phyloP scores from a whole-genome alignment of 2,329 filamentous ascomycete species.

The Chaetomium sp. region DNA sequence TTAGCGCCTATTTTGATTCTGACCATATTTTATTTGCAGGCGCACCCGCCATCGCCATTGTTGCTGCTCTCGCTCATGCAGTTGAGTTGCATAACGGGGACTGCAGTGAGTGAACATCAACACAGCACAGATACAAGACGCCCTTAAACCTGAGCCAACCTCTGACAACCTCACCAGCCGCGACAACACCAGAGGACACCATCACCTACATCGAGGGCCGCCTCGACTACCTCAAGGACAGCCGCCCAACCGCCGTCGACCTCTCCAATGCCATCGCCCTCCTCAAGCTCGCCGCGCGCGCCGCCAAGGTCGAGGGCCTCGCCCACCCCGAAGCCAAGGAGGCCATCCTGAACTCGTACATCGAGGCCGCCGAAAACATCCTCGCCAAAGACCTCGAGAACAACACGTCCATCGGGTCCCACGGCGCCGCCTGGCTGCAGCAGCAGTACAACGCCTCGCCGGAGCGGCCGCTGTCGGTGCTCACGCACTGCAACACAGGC shows the following conservation, averaged over 20 bases:
- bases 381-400: constrained; percentile 83
- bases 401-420: constrained; percentile 80
- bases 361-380: constrained; percentile 81
- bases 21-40: constrained; percentile 45
- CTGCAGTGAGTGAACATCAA: constrained; percentile 42
- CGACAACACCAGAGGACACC: constrained; percentile 55
- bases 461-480: constrained; percentile 67
- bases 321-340: constrained; percentile 48
- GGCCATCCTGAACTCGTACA: constrained; percentile 68
- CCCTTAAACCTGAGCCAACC: background rate
- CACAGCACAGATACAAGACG: background rate
- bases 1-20: constrained; percentile 3
- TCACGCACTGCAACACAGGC: constrained; percentile 98
- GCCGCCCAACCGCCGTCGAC: constrained; percentile 92
- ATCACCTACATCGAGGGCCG: constrained; percentile 73
- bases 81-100: constrained; percentile 72
- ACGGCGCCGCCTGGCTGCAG: constrained; percentile 82
- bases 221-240: constrained; percentile 83
- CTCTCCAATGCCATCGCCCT: constrained; percentile 85
- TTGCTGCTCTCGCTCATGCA: constrained; percentile 86
- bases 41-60: constrained; percentile 95
- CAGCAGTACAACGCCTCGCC: constrained; percentile 55
- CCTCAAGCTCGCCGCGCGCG: constrained; percentile 66
- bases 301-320: constrained; percentile 46
- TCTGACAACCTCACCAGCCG: constrained; percentile 37